Evolutionary conservation across 2,329 filamentous ascomycete genomes (phyloP).

Genomic region (Trichophyton simii): DNA sequence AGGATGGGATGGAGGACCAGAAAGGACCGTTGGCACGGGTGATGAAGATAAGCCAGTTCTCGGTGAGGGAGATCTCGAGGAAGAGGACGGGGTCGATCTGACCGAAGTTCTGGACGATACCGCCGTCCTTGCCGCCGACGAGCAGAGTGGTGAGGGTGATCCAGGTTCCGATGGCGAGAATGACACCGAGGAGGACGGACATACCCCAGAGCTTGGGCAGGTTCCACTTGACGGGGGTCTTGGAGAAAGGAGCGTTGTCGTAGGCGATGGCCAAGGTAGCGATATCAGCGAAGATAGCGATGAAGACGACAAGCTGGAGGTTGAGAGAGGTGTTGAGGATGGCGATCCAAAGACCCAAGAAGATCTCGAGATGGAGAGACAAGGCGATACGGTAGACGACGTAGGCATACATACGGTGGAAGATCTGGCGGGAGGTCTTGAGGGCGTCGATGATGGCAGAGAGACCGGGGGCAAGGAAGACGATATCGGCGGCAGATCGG

Average conservation of each 20-base stretch:
- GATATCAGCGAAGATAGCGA: constrained; percentile 88
- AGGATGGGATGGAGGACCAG: constrained; percentile 80
- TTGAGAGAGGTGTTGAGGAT: constrained; percentile 75
- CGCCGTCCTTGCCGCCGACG: constrained; percentile 53
- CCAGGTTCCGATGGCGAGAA: constrained; percentile 76
- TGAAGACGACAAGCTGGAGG: constrained; percentile 80
- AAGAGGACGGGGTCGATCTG: constrained; percentile 71
- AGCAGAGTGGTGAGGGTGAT: constrained; percentile 80
- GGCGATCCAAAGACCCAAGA: constrained; percentile 82
- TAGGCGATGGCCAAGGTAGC: constrained; percentile 87
- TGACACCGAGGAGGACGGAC: constrained; percentile 68
- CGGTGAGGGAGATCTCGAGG: constrained; percentile 77
- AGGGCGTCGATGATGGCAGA: constrained; percentile 86
- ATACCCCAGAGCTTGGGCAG: constrained; percentile 88
- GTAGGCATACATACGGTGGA: constrained; percentile 94
- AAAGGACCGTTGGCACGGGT: constrained; percentile 86
- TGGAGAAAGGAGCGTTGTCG: constrained; percentile 80
- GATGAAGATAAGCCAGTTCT: constrained; percentile 96
- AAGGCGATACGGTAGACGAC: constrained; percentile 90
- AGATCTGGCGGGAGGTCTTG: constrained; percentile 88
- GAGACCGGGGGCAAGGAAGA: constrained; percentile 82
- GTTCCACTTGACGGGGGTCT: constrained; percentile 87
- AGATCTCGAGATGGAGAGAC: constrained; percentile 82
- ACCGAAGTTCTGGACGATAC: constrained; percentile 85
- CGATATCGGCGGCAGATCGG: constrained; percentile 81